phyloP scores from a whole-genome alignment of 192 early-diverging fungal genomes.

The Rhizophagus sp. region DNA sequence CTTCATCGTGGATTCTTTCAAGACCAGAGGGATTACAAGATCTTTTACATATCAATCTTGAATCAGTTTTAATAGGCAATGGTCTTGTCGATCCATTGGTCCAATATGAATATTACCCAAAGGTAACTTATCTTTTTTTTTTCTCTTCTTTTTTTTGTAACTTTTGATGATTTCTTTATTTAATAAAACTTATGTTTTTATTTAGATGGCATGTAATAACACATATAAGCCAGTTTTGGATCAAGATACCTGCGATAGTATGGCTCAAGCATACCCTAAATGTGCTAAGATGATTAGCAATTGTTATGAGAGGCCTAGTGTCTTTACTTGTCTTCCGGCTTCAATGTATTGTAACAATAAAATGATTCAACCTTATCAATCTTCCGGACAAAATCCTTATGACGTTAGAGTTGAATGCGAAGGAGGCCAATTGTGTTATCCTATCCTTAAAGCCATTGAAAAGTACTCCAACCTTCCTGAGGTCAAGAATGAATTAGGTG shows the following conservation, averaged over 20 bases:
- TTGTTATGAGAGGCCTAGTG: slow-evolving; percentile 83
- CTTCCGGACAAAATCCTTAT: slow-evolving; percentile 88
- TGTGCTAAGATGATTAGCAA: slow-evolving; percentile 74
- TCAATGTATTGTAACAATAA: slow-evolving; percentile 83
- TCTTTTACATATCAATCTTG: slow-evolving; percentile 62
- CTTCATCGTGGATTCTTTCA: slow-evolving; percentile 35
- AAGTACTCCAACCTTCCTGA: slow-evolving; percentile 74
- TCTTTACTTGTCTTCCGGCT: slow-evolving; percentile 82
- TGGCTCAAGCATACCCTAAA: slow-evolving; percentile 70
- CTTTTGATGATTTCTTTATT: background rate
- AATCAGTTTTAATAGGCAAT: slow-evolving; percentile 86
- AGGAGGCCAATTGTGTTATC: slow-evolving; percentile 83
- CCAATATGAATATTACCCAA: slow-evolving; percentile 88
- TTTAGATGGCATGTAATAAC: slow-evolving; percentile 64
- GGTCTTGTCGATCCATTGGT: slow-evolving; percentile 85
- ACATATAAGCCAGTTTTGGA: slow-evolving; percentile 77
- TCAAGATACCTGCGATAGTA: slow-evolving; percentile 70
- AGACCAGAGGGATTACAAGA: slow-evolving; percentile 27
- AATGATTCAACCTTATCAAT: slow-evolving; percentile 77
- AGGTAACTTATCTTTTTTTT: slow-evolving; percentile 2
- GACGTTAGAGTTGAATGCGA: slow-evolving; percentile 90
- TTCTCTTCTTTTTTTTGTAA: background rate
- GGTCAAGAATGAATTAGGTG: slow-evolving; percentile 77
- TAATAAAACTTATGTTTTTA: background rate
- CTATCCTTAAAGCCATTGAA: slow-evolving; percentile 79